Base-by-base conservation (phyloP, 805 yeast species). In the Nakazawaea ambrosiae region DNA sequence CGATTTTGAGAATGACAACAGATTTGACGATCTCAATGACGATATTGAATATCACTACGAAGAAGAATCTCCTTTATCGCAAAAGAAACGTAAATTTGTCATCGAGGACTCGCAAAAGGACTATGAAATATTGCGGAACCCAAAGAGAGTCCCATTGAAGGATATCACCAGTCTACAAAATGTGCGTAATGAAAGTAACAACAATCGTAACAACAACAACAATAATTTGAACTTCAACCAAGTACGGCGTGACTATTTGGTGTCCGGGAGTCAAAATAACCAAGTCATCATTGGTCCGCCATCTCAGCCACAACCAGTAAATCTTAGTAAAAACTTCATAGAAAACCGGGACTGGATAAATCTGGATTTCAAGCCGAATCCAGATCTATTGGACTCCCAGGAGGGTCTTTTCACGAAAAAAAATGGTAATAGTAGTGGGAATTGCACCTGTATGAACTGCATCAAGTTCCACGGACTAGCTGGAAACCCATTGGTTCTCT, bases 301-400 rank as follows among this genome's bases (percentile, higher is more conserved):
- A n/a, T n/a, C n/a, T n/a, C n/a, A n/a, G n/a, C n/a, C n/a, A n/a
- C n/a, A n/a, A n/a, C n/a, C n/a, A n/a, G n/a, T n/a, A n/a, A 54
- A 61, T 36, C 36, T 58, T 3, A 44, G 58, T 2, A 16, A 8
- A 3, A 50, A 60, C 39, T 62, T 62, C 3, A 20, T 24, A 9
- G 40, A 51, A 2, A 39, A 47, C 4, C 35, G 56, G 8, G 44
- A 46, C 5, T 61, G 66, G 66, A 57, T 52, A 43, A 55, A 61
- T 2, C 65, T 59, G 39, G 65, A 61, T 36, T 61, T 61, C 47
- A 48, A 48, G 27, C 53, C 55, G 3, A 60, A 60, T 37, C 56
- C 61, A 8, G 36, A 24, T 6, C 39, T 42, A 6, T 49, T 49
- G 26, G 49, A 49, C 33, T 50, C 53, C 1, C 34, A 46, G 36